Evolutionary conservation across 2,329 filamentous ascomycete species (phyloP).

Genomic region (Monosporascus ibericus): DNA sequence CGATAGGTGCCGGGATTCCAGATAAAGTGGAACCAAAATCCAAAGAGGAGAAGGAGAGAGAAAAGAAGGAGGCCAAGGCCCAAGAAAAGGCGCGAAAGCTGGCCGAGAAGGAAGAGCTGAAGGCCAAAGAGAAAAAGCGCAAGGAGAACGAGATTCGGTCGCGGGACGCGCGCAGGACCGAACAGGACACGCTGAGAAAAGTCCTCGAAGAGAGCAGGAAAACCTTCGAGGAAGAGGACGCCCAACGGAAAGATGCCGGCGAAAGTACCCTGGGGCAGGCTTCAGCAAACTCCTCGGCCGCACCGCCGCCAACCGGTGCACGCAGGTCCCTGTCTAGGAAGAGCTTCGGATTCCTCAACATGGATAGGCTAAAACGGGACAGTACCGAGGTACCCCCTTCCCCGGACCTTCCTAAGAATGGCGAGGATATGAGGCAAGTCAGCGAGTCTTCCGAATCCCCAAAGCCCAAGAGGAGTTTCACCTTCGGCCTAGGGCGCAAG

Average conservation of each 20-base stretch:
- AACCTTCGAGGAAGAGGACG: conserved; percentile 50
- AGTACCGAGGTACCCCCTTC: conserved; percentile 23
- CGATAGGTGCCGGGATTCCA: conserved; percentile 12
- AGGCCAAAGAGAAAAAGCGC: conserved; percentile 37
- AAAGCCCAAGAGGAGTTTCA: conserved; percentile 60
- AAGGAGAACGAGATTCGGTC: conserved; percentile 29
- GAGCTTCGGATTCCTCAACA: conserved; percentile 62
- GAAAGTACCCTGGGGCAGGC: conserved; percentile 10
- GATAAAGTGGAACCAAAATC: conserved; percentile 27
- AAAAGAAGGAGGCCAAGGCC: conserved; percentile 62
- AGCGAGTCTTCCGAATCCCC: conserved; percentile 34
- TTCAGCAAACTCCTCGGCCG: background rate
- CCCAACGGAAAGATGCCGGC: conserved; percentile 50
- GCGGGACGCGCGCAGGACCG: conserved; percentile 35
- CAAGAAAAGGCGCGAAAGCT: conserved; percentile 42
- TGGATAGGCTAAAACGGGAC: conserved; percentile 38
- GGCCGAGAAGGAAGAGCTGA: conserved; percentile 40
- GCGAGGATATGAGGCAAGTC: conserved; percentile 24
- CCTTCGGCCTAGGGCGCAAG: conserved; percentile 61
- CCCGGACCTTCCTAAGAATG: conserved; percentile 22
- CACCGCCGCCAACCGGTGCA: background rate
- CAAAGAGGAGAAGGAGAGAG: conserved; percentile 58
- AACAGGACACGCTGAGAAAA: conserved; percentile 53
- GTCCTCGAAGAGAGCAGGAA: conserved; percentile 50
- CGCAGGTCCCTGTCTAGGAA: conserved; percentile 73